Conservation (phyloP, 148 eudicot genomes). For the Rhododendron simsii region DNA sequence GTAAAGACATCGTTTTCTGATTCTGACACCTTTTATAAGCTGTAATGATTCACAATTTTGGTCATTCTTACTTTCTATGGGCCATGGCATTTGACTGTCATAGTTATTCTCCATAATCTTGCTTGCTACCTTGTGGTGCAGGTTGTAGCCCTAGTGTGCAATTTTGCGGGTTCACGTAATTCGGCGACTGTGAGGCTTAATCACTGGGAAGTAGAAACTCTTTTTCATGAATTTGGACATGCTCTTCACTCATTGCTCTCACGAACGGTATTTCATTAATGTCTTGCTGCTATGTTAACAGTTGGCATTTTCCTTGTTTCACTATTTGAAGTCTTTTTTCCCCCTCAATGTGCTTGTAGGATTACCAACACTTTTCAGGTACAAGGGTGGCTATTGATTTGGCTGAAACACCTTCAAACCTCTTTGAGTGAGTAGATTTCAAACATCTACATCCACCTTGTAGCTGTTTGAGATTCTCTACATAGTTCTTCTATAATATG, state of each 20-base stretch:
- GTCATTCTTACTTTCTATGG: neutral
- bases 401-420: conserved; percentile 96
- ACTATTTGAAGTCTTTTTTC: neutral
- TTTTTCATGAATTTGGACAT: conserved; percentile 98
- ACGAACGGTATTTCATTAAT: conserved; percentile 57
- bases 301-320: conserved; percentile 1
- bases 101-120: neutral
- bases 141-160: conserved; percentile 98
- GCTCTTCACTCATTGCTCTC: conserved; percentile 97
- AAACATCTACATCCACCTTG: neutral
- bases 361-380: conserved; percentile 95
- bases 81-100: neutral
- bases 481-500: neutral
- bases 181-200: conserved; percentile 51
- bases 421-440: conserved; percentile 78
- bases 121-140: conserved; percentile 27
- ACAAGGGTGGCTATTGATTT: conserved; percentile 92
- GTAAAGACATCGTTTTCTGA: neutral
- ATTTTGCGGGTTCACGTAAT: conserved; percentile 53
- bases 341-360: conserved; percentile 37
- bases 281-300: conserved; percentile 6
- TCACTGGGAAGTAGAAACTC: conserved; percentile 94
- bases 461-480: neutral
- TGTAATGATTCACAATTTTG: neutral
- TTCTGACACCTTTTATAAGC: neutral